These are phyloP conservation scores for Sporisorium scitamineum DNA, from an alignment of 1,284 basidiomycete species.

Conservation along the genomic window DNA sequence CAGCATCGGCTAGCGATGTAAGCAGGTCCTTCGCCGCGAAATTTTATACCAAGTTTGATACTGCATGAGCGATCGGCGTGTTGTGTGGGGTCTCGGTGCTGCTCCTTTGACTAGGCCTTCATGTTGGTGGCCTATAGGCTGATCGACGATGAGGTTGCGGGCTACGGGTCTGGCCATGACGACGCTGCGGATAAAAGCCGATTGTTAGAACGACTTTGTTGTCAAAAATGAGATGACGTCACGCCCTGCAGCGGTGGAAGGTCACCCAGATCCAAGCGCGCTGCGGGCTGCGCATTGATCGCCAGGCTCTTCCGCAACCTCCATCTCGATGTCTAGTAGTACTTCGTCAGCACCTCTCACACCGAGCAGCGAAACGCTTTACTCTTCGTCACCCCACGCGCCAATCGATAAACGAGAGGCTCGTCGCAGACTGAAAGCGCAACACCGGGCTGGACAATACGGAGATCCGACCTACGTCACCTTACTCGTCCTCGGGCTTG, in stretches of 20 bases:
- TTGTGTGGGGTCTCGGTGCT: neutral
- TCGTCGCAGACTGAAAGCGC: slow-evolving; percentile 31
- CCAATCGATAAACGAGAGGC: slow-evolving; percentile 48
- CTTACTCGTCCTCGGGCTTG: slow-evolving; percentile 28
- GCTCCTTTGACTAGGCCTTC: neutral
- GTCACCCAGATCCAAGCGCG: neutral
- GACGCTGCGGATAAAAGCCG: neutral
- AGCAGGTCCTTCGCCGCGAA: neutral
- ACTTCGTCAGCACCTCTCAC: slow-evolving; percentile 11
- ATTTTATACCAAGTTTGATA: slow-evolving; percentile 1
- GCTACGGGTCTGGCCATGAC: too few relatives aligned
- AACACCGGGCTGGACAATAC: slow-evolving; percentile 43
- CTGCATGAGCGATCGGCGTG: neutral
- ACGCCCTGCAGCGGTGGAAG: neutral
- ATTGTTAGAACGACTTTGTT: neutral
- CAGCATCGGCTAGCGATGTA: too few relatives aligned
- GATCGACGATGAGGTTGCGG: too few relatives aligned
- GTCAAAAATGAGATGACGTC: neutral
- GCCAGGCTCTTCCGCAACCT: slow-evolving; percentile 5
- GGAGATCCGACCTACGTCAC: slow-evolving; percentile 46
- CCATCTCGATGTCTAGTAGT: slow-evolving; percentile 28
- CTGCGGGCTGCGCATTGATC: neutral
- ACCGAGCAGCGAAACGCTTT: slow-evolving; percentile 25
- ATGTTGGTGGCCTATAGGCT: too few relatives aligned
- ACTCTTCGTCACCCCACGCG: slow-evolving; percentile 34